These are phyloP conservation scores for Rhodosporidiobolus odoratus DNA, from an alignment of 768 basidiomycete genomes.

Conservation along the genomic window DNA sequence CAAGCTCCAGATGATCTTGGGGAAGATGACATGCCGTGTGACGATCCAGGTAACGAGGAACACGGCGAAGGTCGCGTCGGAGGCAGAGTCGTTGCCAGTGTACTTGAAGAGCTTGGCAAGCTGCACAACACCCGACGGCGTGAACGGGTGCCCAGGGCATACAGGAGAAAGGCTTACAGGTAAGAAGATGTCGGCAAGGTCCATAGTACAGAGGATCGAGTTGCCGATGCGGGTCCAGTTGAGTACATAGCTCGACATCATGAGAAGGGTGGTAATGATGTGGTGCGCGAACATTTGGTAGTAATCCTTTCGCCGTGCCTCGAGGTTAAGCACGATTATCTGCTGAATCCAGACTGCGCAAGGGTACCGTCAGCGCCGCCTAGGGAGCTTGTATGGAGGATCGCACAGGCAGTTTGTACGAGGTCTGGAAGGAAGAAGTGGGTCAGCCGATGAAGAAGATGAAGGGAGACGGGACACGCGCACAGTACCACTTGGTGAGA, in stretches of 20 bases:
- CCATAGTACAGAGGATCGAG: slow-evolving; percentile 86
- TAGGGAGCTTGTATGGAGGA: neutral
- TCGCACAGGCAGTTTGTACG: slow-evolving; percentile 37
- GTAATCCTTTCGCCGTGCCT: slow-evolving; percentile 86
- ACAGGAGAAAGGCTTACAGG: slow-evolving; percentile 58
- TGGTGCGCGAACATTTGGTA: slow-evolving; percentile 72
- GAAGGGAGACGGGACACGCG: neutral
- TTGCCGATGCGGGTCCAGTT: slow-evolving; percentile 86
- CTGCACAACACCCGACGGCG: no score
- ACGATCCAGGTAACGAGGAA: slow-evolving; percentile 88
- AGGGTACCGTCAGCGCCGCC: slow-evolving; percentile 68
- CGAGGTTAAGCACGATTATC: slow-evolving; percentile 83
- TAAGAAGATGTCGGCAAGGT: slow-evolving; percentile 76
- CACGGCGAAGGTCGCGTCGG: slow-evolving; percentile 68
- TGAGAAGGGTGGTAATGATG: slow-evolving; percentile 74
- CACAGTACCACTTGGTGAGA: slow-evolving; percentile 61
- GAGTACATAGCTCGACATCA: slow-evolving; percentile 68
- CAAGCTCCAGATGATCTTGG: slow-evolving; percentile 62
- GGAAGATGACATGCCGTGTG: slow-evolving; percentile 79
- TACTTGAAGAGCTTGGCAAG: slow-evolving; percentile 92
- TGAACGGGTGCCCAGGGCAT: no score
- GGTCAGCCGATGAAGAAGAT: neutral
- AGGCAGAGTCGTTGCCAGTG: slow-evolving; percentile 59
- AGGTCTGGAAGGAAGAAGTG: slow-evolving; percentile 25
- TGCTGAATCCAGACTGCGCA: slow-evolving; percentile 87